These are phyloP conservation scores for Rhodotorula diobovata DNA, from an alignment of 768 basidiomycete species.

Conservation along the genomic window DNA sequence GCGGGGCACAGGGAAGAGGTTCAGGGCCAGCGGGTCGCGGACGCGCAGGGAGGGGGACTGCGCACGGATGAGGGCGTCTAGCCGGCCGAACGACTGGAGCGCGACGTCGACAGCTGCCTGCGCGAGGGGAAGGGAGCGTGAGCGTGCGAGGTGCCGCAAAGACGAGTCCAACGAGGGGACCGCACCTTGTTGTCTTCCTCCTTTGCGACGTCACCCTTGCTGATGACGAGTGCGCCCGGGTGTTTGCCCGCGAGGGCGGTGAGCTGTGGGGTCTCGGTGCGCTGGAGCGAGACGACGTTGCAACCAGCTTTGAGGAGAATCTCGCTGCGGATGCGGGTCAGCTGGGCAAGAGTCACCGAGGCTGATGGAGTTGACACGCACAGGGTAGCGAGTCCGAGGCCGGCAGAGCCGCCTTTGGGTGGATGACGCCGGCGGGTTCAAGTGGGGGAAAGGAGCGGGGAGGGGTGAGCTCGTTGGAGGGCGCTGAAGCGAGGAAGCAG, in stretches of 20 bases:
- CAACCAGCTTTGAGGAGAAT: slow-evolving; percentile 52
- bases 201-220: slow-evolving; percentile 65
- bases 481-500: not conserved
- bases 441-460: not conserved
- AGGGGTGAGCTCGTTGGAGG: not conserved
- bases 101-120: slow-evolving; percentile 56
- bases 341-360: not conserved
- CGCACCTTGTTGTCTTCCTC: slow-evolving; percentile 42
- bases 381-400: slow-evolving; percentile 75
- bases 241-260: slow-evolving; percentile 52
- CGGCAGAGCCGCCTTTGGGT: slow-evolving; percentile 65
- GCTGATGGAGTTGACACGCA: slow-evolving; percentile 44
- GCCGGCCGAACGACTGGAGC: slow-evolving; percentile 56
- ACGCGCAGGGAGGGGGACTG: too few species aligned
- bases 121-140: not conserved
- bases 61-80: slow-evolving; percentile 60
- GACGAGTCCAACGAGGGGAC: slow-evolving; percentile 55
- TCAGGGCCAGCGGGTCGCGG: too few species aligned
- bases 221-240: slow-evolving; percentile 52
- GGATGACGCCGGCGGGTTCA: not conserved
- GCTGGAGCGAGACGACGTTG: slow-evolving; percentile 70
- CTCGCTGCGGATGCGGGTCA: slow-evolving; percentile 2
- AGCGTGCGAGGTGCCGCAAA: slow-evolving; percentile 48
- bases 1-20: slow-evolving; percentile 45
- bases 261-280: slow-evolving; percentile 65